Base-by-base conservation (phyloP, 805 yeast species). In the Soucietia sequanensis region DNA sequence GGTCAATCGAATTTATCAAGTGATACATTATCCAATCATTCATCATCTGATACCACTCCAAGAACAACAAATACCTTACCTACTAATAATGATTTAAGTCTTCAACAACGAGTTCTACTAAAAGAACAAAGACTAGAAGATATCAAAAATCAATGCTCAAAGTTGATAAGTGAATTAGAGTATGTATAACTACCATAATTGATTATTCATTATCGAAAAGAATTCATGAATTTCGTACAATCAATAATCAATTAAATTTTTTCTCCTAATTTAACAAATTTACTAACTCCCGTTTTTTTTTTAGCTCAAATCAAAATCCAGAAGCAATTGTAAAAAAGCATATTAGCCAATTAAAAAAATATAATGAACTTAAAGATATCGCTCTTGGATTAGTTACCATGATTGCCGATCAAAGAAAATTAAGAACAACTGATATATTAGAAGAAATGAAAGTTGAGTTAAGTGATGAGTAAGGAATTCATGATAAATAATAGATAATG, bases 291-390 rank as follows among this genome's bases (percentile, higher is more conserved):
- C n/a, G n/a, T n/a, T n/a, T n/a, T n/a, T n/a, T 15, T 20, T 19
- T 10, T 20, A 43, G 47, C 18, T 41, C 51, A 7, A 47, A 50
- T n/a, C 54, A 56, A 17, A 63, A 68, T 35, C 74, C 80, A 1
- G 71, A 68, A 26, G 56, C 49, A 1, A 60, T 80, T 1, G 71
- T 75, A n/a, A 62, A 66, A 27, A 48, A 52, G 18, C 87, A 83
- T 43, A 77, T 82, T 16, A 49, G 54, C 18, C 65, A 67, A 33
- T 55, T 82, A 25, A 76, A 78, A 41, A 58, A 63, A 35, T 83
- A 81, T 54, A 79, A 82, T 47, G 86, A 80, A 40, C 56, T 83
- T 16, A 72, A 76, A 46, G 89, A 82, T 48, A 65, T 70, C 2
- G 84, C 86, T 0, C 48, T 80, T 34, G 69, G 73, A 5, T 51